phyloP scores from a whole-genome alignment of 371 early-diverging fungal species.

The Mortierella sp. region DNA sequence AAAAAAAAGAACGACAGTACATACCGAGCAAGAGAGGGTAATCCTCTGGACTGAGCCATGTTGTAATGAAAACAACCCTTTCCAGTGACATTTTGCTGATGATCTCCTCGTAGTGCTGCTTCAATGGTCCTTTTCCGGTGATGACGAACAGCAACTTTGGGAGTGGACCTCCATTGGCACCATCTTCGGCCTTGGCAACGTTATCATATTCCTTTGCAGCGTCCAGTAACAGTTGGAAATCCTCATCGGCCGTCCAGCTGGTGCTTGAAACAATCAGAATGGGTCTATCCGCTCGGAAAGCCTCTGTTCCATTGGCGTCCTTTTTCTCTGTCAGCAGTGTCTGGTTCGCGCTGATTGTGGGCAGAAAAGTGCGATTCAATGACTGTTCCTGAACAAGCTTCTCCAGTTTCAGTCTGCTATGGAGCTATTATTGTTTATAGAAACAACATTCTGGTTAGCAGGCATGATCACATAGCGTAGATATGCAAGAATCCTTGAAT shows the following conservation, averaged over 20 bases:
- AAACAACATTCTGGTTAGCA: neutral
- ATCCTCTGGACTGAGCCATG: constrained; percentile 85
- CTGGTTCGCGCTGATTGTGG: constrained; percentile 30
- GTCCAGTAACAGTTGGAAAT: constrained; percentile 83
- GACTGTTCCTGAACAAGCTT: constrained; percentile 57
- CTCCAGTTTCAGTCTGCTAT: constrained; percentile 54
- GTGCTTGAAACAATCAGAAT: constrained; percentile 88
- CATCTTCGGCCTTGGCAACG: constrained; percentile 30
- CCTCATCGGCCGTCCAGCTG: constrained; percentile 98
- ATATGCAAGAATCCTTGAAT: too few species aligned
- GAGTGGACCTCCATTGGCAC: constrained; percentile 28
- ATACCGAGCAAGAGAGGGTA: constrained; percentile 86
- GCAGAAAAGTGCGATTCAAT: constrained; percentile 44
- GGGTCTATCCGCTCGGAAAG: constrained; percentile 66
- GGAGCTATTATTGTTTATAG: constrained; percentile 40
- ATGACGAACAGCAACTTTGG: constrained; percentile 84
- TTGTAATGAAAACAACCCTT: constrained; percentile 76
- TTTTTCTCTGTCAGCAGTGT: constrained; percentile 62
- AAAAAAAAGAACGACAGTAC: neutral
- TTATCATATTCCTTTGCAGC: constrained; percentile 78
- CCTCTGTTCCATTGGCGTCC: constrained; percentile 31
- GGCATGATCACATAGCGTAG: neutral
- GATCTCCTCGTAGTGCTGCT: constrained; percentile 71
- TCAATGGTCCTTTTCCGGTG: constrained; percentile 93
- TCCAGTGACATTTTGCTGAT: constrained; percentile 64